Percentiles rank a stretch among this genome's conserved stretches.
Evolutionary conservation across 345 rosid genomes (phyloP).

Genomic region (Anastatica hierochuntica): DNA sequence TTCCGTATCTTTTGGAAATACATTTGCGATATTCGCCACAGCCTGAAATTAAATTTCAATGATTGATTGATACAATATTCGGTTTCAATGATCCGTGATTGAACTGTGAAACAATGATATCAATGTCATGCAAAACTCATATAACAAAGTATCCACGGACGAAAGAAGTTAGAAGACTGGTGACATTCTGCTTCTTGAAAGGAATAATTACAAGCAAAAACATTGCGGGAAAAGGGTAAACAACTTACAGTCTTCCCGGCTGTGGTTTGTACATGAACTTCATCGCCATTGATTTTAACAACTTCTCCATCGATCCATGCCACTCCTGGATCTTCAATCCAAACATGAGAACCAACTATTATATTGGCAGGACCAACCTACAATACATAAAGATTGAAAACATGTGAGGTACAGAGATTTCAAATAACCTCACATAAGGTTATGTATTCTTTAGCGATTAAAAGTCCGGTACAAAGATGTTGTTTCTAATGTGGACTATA

Average conservation of each 20-base stretch:
- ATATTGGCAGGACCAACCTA: constrained; percentile 83
- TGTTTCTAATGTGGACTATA: no score
- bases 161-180: not conserved
- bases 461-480: no score
- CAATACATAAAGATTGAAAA: constrained; percentile 8
- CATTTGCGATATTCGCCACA: constrained; percentile 67
- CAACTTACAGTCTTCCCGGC: constrained; percentile 70
- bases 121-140: not conserved
- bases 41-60: constrained; percentile 41
- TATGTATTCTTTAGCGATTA: no score
- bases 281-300: constrained; percentile 55
- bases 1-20: constrained; percentile 90
- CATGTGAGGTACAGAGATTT: not conserved
- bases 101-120: not conserved
- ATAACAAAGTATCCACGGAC: not conserved
- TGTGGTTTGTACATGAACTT: constrained; percentile 58
- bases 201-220: constrained; percentile 6
- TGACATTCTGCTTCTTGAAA: not conserved
- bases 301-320: constrained; percentile 99
- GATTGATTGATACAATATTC: not conserved
- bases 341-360: constrained; percentile 91
- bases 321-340: constrained; percentile 73
- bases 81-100: constrained; percentile 2
- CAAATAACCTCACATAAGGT: no score
- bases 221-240: not conserved